phyloP scores from a whole-genome alignment of 345 rosid genomes.

The Bretschneidera sinensis region DNA sequence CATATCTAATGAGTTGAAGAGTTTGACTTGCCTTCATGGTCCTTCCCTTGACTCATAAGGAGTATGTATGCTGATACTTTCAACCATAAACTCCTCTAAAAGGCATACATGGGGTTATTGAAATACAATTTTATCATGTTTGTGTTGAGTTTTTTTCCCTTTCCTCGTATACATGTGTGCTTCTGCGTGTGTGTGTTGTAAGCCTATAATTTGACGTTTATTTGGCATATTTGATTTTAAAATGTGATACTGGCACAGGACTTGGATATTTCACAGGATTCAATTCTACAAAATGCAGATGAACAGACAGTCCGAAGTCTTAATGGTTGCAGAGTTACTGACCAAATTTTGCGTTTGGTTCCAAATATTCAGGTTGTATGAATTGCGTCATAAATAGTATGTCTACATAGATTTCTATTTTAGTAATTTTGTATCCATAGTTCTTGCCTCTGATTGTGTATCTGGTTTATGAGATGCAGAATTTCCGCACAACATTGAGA shows the following conservation, averaged over 20 bases:
- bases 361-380: slow-evolving; percentile 85
- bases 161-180: no score
- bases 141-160: no score
- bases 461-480: slow-evolving; percentile 37
- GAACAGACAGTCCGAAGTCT: slow-evolving; percentile 98
- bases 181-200: no score
- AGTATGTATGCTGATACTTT: neutral
- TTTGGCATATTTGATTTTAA: slow-evolving; percentile 1
- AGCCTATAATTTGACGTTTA: no score
- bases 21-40: neutral
- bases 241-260: slow-evolving; percentile 51
- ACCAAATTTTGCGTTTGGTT: slow-evolving; percentile 93
- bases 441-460: slow-evolving; percentile 18
- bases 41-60: neutral
- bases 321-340: slow-evolving; percentile 98
- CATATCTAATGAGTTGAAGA: neutral
- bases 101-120: neutral
- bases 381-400: slow-evolving; percentile 4
- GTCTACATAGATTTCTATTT: slow-evolving; percentile 1
- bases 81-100: neutral
- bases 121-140: neutral
- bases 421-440: neutral
- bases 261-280: slow-evolving; percentile 85
- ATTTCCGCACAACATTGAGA: slow-evolving; percentile 85
- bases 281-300: slow-evolving; percentile 84